phyloP scores from a whole-genome alignment of 106 monocot species.

The Narthecium ossifragum region DNA sequence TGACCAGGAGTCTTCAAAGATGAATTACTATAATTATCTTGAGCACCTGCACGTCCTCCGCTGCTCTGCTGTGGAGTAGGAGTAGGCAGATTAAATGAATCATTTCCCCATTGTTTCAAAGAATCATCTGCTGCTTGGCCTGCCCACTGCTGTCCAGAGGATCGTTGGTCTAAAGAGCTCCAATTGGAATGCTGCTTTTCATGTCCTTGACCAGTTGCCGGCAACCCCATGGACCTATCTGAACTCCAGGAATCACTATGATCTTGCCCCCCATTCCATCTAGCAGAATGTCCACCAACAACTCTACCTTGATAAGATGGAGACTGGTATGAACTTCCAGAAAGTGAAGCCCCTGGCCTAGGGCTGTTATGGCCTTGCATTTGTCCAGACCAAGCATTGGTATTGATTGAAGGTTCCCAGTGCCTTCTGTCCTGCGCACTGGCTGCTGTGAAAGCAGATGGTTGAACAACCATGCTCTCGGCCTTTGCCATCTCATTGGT shows the following conservation, averaged over 20 bases:
- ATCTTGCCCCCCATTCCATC: conserved; percentile 29
- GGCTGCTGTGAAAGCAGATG: not conserved
- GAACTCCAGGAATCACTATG: conserved; percentile 28
- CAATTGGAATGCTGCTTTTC: conserved; percentile 17
- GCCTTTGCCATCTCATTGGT: conserved; percentile 2
- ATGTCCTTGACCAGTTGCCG: conserved; percentile 10
- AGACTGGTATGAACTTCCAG: conserved; percentile 13
- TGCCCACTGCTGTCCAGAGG: conserved; percentile 9
- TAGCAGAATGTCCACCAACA: conserved; percentile 19
- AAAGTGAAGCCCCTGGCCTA: conserved; percentile 11
- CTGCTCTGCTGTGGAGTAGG: conserved; percentile 13
- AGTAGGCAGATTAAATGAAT: conserved; percentile 10
- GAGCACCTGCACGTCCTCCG: conserved; percentile 8
- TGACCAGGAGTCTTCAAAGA: conserved; percentile 9
- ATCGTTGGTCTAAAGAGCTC: conserved; percentile 7
- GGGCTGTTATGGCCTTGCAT: conserved; percentile 8
- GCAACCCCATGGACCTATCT: conserved; percentile 1
- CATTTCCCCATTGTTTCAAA: conserved; percentile 13
- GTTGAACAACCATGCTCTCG: conserved; percentile 10
- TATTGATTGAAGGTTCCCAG: conserved; percentile 14
- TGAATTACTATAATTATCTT: conserved; percentile 8
- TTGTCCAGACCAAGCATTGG: conserved; percentile 14
- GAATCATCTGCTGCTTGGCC: conserved; percentile 20
- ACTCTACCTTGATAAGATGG: conserved; percentile 17
- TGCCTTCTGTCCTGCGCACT: conserved; percentile 6